These are phyloP conservation scores for Colletotrichum endophyticum DNA, from an alignment of 2,329 filamentous ascomycete genomes.

Conservation along the genomic window DNA sequence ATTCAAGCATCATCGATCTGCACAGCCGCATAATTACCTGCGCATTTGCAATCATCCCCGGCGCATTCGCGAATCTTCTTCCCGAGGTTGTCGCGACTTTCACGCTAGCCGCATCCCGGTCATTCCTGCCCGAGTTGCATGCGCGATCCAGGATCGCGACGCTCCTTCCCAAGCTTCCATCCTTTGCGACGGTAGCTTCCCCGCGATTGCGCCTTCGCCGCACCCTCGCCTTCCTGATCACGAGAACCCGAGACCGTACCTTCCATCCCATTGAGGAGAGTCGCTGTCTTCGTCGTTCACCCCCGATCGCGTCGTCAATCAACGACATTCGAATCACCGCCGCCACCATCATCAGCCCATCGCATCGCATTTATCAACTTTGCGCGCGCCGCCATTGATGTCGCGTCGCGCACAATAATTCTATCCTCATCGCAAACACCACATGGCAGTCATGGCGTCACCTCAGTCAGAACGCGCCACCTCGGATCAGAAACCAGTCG, in stretches of 20 bases:
- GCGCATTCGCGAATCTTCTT: neutral
- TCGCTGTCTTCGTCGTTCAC: neutral
- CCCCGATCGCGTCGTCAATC: neutral
- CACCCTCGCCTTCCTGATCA: neutral
- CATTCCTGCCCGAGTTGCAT: neutral
- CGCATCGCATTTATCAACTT: neutral
- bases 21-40: neutral
- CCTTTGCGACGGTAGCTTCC: neutral
- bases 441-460: conserved; percentile 60
- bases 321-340: neutral
- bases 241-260: neutral
- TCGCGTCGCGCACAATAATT: conserved; percentile 35
- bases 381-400: conserved; percentile 35
- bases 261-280: neutral
- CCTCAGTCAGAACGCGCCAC: conserved; percentile 44
- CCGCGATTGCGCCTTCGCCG: neutral
- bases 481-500: conserved; percentile 53
- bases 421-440: conserved; percentile 33
- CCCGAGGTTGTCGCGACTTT: neutral
- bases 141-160: neutral
- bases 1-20: neutral
- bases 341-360: neutral
- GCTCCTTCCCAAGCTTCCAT: neutral
- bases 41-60: neutral
- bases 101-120: neutral